A percentile compares a stretch with the other conserved stretches of the same genome.
Conservation (phyloP, 805 yeast species). For the Candida endomychidarum region DNA sequence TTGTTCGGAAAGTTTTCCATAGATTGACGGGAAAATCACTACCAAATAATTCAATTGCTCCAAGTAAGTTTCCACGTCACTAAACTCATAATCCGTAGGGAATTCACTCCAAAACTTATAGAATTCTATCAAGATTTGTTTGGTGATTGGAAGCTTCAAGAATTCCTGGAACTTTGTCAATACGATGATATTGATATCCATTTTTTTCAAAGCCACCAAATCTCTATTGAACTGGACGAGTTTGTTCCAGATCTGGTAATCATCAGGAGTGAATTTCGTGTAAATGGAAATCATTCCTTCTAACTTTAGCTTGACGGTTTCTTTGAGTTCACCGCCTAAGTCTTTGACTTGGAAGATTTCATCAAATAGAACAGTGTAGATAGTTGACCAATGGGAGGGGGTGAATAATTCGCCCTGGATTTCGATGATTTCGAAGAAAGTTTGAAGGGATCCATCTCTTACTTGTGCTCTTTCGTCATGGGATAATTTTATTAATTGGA, state of each 20-base stretch:
- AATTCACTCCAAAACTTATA: slow-evolving; percentile 53
- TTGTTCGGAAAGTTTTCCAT: slow-evolving; percentile 25
- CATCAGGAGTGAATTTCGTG: slow-evolving; percentile 37
- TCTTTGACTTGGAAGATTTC: slow-evolving; percentile 14
- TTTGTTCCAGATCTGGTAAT: slow-evolving; percentile 51
- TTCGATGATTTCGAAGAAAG: slow-evolving; percentile 78
- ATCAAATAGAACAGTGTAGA: slow-evolving; percentile 62
- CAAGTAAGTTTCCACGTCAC: slow-evolving; percentile 49
- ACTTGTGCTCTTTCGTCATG: slow-evolving; percentile 73
- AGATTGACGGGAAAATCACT: slow-evolving; percentile 49
- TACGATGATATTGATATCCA: slow-evolving; percentile 51
- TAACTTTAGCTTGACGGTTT: slow-evolving; percentile 59
- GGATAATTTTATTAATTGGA: slow-evolving; percentile 61
- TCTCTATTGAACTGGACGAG: slow-evolving; percentile 50
- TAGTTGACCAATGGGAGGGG: slow-evolving; percentile 66
- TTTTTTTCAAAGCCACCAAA: slow-evolving; percentile 39
- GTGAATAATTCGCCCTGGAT: slow-evolving; percentile 57
- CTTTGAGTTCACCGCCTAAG: slow-evolving; percentile 47
- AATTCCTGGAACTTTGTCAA: slow-evolving; percentile 55
- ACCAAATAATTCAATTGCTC: slow-evolving; percentile 59
- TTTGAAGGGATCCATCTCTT: slow-evolving; percentile 85
- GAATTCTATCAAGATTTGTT: slow-evolving; percentile 25
- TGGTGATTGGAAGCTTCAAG: slow-evolving; percentile 26
- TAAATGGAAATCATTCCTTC: slow-evolving; percentile 68
- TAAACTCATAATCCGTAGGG: slow-evolving; percentile 40